These are phyloP conservation scores for Fragosphaeria purpurea DNA, from an alignment of 2,329 filamentous ascomycete species.

Conservation along the genomic window DNA sequence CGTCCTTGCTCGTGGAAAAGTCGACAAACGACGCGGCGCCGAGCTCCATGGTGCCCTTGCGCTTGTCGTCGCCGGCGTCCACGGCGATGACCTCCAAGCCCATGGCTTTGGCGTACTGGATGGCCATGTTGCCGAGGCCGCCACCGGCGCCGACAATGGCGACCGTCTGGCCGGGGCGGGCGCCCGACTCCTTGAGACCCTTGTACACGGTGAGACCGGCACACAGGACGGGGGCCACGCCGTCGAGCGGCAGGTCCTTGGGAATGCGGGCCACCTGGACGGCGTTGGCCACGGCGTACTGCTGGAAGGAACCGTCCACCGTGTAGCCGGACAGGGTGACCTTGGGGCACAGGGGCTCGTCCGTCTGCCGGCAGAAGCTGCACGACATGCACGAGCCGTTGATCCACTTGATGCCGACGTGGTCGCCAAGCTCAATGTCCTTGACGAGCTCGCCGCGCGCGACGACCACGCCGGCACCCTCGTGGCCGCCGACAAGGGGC, in stretches of 20 bases:
- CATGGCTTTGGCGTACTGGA: slow-evolving; percentile 36
- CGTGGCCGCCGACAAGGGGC: slow-evolving; percentile 46
- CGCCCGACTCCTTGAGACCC: slow-evolving; percentile 26
- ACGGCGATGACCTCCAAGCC: slow-evolving; percentile 31
- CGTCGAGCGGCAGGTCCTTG: slow-evolving; percentile 65
- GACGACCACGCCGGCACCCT: slow-evolving; percentile 76
- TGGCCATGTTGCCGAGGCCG: slow-evolving; percentile 40
- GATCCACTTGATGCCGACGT: slow-evolving; percentile 88
- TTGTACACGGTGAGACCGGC: slow-evolving; percentile 38
- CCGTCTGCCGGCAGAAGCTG: slow-evolving; percentile 68
- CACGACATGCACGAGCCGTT: slow-evolving; percentile 80
- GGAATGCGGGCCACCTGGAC: slow-evolving; percentile 75
- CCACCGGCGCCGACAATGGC: slow-evolving; percentile 35
- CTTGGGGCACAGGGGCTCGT: slow-evolving; percentile 74
- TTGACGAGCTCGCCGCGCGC: slow-evolving; percentile 65
- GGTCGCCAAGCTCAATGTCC: slow-evolving; percentile 71
- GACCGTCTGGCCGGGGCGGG: slow-evolving; percentile 27
- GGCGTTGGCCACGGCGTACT: slow-evolving; percentile 82
- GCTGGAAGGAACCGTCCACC: slow-evolving; percentile 86
- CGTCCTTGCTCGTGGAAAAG: slow-evolving; percentile 63
- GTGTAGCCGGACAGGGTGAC: slow-evolving; percentile 79
- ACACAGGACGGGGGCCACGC: slow-evolving; percentile 45
- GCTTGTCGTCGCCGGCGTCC: slow-evolving; percentile 36
- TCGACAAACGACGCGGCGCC: slow-evolving; percentile 70
- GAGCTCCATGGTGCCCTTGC: slow-evolving; percentile 53